These are phyloP conservation scores for Oxytropis ochrocephala DNA, from an alignment of 306 rosid genomes.

Conservation along the genomic window DNA sequence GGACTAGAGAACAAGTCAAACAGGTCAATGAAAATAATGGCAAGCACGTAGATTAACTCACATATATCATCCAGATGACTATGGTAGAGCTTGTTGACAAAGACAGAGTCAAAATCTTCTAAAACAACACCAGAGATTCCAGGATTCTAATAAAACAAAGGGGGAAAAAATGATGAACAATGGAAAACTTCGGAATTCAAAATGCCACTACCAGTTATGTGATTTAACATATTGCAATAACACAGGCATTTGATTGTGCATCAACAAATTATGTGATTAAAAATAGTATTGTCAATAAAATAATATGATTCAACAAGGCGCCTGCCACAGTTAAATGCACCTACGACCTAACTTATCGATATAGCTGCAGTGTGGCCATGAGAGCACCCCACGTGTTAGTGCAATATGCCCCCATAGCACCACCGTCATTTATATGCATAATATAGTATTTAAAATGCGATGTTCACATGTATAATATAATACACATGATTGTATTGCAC, in stretches of 20 bases:
- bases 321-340: background rate
- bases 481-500: background rate
- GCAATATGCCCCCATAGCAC: background rate
- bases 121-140: slow-evolving; percentile 56
- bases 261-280: background rate
- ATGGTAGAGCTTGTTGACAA: slow-evolving; percentile 74
- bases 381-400: background rate
- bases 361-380: background rate
- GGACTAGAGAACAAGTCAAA: background rate
- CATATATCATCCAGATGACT: slow-evolving; percentile 84
- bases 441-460: background rate
- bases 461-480: background rate
- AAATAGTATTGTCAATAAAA: background rate
- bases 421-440: slow-evolving; percentile 5
- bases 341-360: background rate
- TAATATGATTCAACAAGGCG: background rate
- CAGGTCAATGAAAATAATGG: background rate
- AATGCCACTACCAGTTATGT: slow-evolving; percentile 7
- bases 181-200: background rate
- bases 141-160: slow-evolving; percentile 40
- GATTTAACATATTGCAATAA: background rate
- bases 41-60: slow-evolving; percentile 31
- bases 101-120: slow-evolving; percentile 76
- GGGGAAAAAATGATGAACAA: background rate
- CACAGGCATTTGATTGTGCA: background rate